Conservation (phyloP, 148 eudicot species). For the Persicaria tinctoria region DNA sequence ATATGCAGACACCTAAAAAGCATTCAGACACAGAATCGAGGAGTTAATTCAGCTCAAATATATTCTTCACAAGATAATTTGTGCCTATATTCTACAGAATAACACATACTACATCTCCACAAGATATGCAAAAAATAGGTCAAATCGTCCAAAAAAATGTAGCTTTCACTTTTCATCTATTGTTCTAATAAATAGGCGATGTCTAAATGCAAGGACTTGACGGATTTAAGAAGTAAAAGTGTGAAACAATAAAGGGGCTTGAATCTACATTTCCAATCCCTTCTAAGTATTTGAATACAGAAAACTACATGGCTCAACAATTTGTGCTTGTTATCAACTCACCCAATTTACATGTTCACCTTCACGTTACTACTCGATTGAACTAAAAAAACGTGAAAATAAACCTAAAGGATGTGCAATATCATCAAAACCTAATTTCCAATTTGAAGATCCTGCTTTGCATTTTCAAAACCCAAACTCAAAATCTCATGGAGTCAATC, state of each 20-base stretch:
- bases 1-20: conserved; percentile 82
- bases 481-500: too few relatives aligned
- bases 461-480: too few relatives aligned
- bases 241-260: not conserved
- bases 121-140: too few relatives aligned
- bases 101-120: too few relatives aligned
- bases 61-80: not conserved
- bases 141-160: not conserved
- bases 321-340: not conserved
- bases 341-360: too few relatives aligned
- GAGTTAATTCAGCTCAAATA: not conserved
- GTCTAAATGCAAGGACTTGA: not conserved
- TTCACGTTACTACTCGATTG: too few relatives aligned
- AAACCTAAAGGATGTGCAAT: too few relatives aligned
- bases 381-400: too few relatives aligned
- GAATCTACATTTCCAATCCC: not conserved
- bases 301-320: not conserved
- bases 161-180: not conserved
- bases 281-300: not conserved
- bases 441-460: too few relatives aligned
- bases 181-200: not conserved
- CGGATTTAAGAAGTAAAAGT: not conserved
- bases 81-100: too few relatives aligned
- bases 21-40: not conserved
- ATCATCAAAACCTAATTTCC: too few relatives aligned